These are phyloP conservation scores for Hippophae tibetana DNA, from an alignment of 306 rosid species.

Conservation along the genomic window DNA sequence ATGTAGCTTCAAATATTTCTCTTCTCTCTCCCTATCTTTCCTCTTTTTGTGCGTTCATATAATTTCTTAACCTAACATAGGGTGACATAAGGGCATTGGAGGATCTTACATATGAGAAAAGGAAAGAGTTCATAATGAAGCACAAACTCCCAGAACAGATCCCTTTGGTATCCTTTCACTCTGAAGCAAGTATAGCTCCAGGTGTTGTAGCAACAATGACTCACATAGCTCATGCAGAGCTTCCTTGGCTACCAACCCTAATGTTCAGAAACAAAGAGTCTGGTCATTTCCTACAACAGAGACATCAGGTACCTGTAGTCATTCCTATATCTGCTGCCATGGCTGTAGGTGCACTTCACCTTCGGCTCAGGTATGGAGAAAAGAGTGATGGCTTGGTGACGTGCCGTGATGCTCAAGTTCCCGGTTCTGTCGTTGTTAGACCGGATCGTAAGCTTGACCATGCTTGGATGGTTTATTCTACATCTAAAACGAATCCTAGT, in stretches of 20 bases:
- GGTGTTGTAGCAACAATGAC: conserved; percentile 74
- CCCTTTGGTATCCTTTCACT: conserved; percentile 61
- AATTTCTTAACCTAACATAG: conserved; percentile 6
- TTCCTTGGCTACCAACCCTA: conserved; percentile 52
- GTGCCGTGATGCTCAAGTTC: conserved; percentile 69
- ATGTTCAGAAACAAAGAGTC: conserved; percentile 19
- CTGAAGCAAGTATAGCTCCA: conserved; percentile 57
- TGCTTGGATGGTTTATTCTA: conserved; percentile 84
- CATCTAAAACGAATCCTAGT: conserved; percentile 34
- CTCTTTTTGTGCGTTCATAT: background rate
- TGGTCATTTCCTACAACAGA: conserved; percentile 22
- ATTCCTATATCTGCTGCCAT: conserved; percentile 68
- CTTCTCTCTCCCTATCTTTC: background rate
- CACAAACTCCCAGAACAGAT: conserved; percentile 54
- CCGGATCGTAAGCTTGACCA: conserved; percentile 70
- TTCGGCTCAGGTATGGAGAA: conserved; percentile 66
- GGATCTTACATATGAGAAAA: conserved; percentile 74
- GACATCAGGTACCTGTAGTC: conserved; percentile 52
- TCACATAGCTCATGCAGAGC: conserved; percentile 71
- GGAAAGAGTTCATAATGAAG: conserved; percentile 61
- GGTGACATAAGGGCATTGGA: conserved; percentile 75
- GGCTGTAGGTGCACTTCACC: conserved; percentile 70
- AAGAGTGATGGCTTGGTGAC: conserved; percentile 71
- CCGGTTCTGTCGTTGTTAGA: conserved; percentile 66
- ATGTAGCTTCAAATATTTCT: no score